These are phyloP conservation scores for Hypoxylon sp. DNA, from an alignment of 2,329 filamentous ascomycete genomes.

Conservation along the genomic window DNA sequence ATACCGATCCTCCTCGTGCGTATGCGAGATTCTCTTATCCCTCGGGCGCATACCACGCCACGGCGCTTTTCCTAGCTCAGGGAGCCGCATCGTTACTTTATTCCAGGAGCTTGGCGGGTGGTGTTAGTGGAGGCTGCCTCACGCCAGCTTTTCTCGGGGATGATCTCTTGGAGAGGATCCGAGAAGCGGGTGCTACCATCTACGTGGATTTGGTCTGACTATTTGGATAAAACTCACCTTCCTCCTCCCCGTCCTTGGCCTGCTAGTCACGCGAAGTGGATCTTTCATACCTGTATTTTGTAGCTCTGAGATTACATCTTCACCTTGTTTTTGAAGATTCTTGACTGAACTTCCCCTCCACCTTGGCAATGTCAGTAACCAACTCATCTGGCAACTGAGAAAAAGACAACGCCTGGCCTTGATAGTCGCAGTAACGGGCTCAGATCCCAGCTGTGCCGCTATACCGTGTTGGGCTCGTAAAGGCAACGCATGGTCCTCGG, in stretches of 20 bases:
- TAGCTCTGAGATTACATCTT: too few species aligned
- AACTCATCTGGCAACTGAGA: constrained; percentile 23
- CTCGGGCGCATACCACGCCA: constrained; percentile 41
- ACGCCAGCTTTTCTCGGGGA: constrained; percentile 44
- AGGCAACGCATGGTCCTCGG: constrained; percentile 11
- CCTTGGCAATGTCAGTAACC: constrained; percentile 7
- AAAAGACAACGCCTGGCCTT: constrained; percentile 16
- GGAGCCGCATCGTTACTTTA: constrained; percentile 46
- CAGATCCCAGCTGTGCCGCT: constrained; percentile 16
- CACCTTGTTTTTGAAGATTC: constrained; percentile 6
- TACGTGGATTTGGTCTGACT: constrained; percentile 30
- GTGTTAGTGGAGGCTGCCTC: constrained; percentile 38
- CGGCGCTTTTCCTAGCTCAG: constrained; percentile 42
- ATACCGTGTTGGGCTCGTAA: constrained; percentile 3
- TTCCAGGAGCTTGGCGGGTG: constrained; percentile 32
- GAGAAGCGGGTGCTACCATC: constrained; percentile 29
- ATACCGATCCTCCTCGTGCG: constrained; percentile 20
- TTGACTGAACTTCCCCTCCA: constrained; percentile 2
- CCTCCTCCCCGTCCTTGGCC: too few species aligned
- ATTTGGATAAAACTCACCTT: too few species aligned
- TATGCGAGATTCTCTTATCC: constrained; percentile 41
- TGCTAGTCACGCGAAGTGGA: too few species aligned
- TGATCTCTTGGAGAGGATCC: constrained; percentile 37
- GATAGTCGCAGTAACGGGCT: not conserved
- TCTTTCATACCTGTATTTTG: too few species aligned